A percentile compares a stretch with the other conserved stretches of the same genome.
These are phyloP conservation scores for Aspergillus sojae DNA, from an alignment of 2,329 filamentous ascomycete species.

Conservation along the genomic window DNA sequence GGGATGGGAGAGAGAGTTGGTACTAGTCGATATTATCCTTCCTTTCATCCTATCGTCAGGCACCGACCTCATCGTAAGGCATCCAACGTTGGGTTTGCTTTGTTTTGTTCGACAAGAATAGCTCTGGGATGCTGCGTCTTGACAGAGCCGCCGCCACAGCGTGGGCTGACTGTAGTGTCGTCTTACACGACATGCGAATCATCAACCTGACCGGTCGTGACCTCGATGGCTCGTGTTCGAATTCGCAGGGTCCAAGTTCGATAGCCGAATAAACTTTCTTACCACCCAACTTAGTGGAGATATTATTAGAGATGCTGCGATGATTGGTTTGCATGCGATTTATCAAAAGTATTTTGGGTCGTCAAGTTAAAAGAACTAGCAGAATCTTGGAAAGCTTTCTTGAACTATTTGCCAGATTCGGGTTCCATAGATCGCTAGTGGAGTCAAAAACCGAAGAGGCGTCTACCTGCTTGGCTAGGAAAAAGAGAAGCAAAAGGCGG, in stretches of 20 bases:
- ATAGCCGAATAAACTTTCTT: conserved; percentile 5
- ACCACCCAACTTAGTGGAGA: neutral
- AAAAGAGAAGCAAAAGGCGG: neutral
- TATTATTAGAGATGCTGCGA: conserved; percentile 5
- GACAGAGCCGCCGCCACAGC: conserved; percentile 17
- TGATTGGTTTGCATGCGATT: neutral
- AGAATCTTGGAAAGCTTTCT: neutral
- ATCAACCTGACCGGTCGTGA: conserved; percentile 12
- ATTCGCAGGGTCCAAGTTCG: neutral
- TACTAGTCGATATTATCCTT: neutral
- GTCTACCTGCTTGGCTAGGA: neutral
- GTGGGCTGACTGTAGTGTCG: conserved; percentile 12
- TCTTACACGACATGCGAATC: conserved; percentile 10
- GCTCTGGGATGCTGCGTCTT: neutral
- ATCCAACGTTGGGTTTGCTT: neutral
- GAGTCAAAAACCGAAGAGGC: neutral
- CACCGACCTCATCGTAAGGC: neutral
- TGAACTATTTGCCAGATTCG: neutral
- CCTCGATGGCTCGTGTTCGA: conserved; percentile 16
- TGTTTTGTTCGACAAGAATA: neutral
- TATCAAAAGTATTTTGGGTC: neutral
- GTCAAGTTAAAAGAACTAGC: neutral
- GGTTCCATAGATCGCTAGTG: neutral
- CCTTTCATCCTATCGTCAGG: neutral
- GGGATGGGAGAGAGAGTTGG: neutral